Percentiles rank a stretch among this genome's conserved stretches.
These are phyloP conservation scores for Suillus subluteus DNA, from an alignment of 768 basidiomycete genomes.

Conservation along the genomic window DNA sequence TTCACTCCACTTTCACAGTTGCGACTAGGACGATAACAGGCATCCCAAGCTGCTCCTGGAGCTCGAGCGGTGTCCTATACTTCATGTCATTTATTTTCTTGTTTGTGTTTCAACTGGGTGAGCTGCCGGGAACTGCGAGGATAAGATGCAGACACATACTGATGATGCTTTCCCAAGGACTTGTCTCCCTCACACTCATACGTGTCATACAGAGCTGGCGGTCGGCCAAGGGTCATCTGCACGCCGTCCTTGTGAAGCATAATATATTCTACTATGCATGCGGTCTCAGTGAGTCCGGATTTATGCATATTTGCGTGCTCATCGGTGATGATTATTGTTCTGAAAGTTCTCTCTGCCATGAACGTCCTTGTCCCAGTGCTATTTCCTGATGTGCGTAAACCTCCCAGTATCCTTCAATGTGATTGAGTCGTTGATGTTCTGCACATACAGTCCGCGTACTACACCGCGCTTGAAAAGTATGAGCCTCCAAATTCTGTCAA, in stretches of 20 bases:
- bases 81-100: not conserved
- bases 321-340: not conserved
- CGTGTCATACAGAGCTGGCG: not conserved
- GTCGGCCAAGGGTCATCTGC: not conserved
- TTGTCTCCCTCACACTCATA: not conserved
- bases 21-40: not conserved
- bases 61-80: not conserved
- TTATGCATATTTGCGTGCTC: not conserved
- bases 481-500: not conserved
- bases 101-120: not conserved
- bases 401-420: not conserved
- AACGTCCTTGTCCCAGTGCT: not conserved
- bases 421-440: not conserved
- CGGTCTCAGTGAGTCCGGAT: not conserved
- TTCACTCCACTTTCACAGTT: not conserved
- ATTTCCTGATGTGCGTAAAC: not conserved
- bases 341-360: not conserved
- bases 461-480: not conserved
- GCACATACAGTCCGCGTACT: not conserved
- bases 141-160: not conserved
- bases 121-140: not conserved
- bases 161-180: not conserved
- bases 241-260: not conserved
- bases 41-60: not conserved
- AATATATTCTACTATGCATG: not conserved